Conservation (phyloP, 345 rosid genomes). For the Brassica cretica region DNA sequence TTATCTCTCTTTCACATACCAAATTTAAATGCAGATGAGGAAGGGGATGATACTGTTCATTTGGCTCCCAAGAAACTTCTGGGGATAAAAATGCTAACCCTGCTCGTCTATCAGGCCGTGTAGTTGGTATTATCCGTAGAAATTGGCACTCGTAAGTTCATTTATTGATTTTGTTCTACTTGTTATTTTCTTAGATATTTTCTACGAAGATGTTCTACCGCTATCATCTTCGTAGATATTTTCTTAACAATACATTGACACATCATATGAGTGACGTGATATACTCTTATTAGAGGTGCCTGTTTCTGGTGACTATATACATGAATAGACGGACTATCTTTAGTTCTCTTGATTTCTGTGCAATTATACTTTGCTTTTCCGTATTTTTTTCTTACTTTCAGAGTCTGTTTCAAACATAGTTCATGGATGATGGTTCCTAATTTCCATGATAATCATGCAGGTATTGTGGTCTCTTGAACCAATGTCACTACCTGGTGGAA, state of each 20-base stretch:
- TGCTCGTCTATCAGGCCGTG: conserved; percentile 74
- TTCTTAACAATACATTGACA: background rate
- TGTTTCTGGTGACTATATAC: conserved; percentile 14
- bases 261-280: conserved; percentile 12
- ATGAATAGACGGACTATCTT: background rate
- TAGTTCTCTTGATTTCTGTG: conserved; percentile 3
- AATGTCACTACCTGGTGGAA: conserved; percentile 87
- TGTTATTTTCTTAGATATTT: too few species aligned
- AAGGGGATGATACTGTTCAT: conserved; percentile 75
- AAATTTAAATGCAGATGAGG: conserved; percentile 37
- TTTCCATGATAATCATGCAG: conserved; percentile 49
- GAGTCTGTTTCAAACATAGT: conserved; percentile 9
- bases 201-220: too few species aligned
- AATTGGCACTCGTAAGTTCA: conserved; percentile 94
- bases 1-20: conserved; percentile 14
- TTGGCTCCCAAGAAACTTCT: conserved; percentile 65
- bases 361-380: conserved; percentile 7
- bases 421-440: background rate
- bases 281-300: conserved; percentile 4
- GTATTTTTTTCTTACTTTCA: conserved; percentile 5
- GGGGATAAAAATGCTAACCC: conserved; percentile 43
- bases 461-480: conserved; percentile 98
- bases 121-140: conserved; percentile 90
- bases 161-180: conserved; percentile 11
- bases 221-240: too few species aligned